Conservation (phyloP, 306 rosid species). For the Morella rubra region DNA sequence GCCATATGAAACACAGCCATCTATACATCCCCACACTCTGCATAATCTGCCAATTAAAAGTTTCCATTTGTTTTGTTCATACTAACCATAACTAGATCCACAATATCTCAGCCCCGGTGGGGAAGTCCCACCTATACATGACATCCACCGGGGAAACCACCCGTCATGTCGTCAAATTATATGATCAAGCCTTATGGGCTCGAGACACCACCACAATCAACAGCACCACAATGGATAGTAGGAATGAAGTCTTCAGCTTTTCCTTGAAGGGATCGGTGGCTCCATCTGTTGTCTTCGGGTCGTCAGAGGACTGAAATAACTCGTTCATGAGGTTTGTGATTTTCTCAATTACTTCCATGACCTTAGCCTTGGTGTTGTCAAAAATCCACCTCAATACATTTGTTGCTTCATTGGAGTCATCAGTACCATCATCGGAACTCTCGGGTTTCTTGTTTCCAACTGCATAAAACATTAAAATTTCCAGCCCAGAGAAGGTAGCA, state of each 20-base stretch:
- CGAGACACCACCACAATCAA: slow-evolving; percentile 68
- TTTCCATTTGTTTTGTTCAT: neutral
- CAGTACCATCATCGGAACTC: slow-evolving; percentile 21
- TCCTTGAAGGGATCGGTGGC: slow-evolving; percentile 40
- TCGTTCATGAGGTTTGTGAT: slow-evolving; percentile 43
- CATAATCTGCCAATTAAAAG: slow-evolving; percentile 5
- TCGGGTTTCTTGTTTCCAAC: slow-evolving; percentile 28
- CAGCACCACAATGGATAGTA: slow-evolving; percentile 69
- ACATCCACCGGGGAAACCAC: slow-evolving; percentile 11
- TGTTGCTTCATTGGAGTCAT: slow-evolving; percentile 28
- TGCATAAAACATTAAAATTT: slow-evolving; percentile 17
- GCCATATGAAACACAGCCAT: neutral
- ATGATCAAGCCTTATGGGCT: slow-evolving; percentile 29
- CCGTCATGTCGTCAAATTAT: slow-evolving; percentile 47
- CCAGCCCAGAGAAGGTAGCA: neutral
- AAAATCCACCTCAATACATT: slow-evolving; percentile 45
- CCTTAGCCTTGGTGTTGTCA: slow-evolving; percentile 33
- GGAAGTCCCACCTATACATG: slow-evolving; percentile 6
- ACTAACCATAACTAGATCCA: neutral
- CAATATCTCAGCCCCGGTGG: neutral
- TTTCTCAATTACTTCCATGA: slow-evolving; percentile 48
- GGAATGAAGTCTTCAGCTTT: slow-evolving; percentile 56
- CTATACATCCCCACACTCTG: neutral
- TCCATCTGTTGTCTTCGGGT: slow-evolving; percentile 13
- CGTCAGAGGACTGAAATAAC: slow-evolving; percentile 33